phyloP scores from a whole-genome alignment of 176 grass and related monocot genomes.

The Miscanthus lutarioriparius region DNA sequence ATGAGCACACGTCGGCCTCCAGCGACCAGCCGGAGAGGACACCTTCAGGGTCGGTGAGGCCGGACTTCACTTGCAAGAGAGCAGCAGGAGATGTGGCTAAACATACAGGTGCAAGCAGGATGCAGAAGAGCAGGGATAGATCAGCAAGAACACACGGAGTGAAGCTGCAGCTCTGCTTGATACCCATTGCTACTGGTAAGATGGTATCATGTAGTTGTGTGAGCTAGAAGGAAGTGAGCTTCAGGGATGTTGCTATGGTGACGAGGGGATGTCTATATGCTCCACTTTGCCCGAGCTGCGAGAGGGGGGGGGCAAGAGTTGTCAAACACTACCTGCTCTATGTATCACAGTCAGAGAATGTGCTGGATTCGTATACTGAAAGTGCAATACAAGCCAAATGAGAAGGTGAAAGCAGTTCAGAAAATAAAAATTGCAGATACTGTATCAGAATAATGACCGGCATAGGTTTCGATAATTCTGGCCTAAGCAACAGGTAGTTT shows the following conservation, averaged over 20 bases:
- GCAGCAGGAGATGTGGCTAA: conserved; percentile 30
- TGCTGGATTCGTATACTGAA: conserved; percentile 37
- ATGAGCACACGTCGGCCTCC: conserved; percentile 60
- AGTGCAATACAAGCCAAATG: conserved; percentile 49
- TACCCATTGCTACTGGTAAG: conserved; percentile 50
- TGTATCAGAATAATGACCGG: conserved; percentile 22
- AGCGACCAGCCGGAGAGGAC: conserved; percentile 65
- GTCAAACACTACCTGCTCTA: conserved; percentile 50
- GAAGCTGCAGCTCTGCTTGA: conserved; percentile 21
- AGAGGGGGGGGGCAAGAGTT: conserved; percentile 7
- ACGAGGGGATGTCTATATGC: conserved; percentile 36
- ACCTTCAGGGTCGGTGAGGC: conserved; percentile 48
- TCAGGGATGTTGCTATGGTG: conserved; percentile 26
- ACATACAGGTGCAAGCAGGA: conserved; percentile 31
- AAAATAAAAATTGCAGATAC: background rate
- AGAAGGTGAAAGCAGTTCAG: conserved; percentile 44
- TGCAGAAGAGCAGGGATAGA: conserved; percentile 32
- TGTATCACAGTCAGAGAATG: conserved; percentile 33
- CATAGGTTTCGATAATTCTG: conserved; percentile 28
- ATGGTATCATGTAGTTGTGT: conserved; percentile 28
- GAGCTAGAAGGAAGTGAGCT: conserved; percentile 16
- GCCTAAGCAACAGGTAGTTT: conserved; percentile 35
- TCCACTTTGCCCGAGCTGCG: conserved; percentile 24
- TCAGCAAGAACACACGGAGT: conserved; percentile 20
- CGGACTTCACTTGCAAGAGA: conserved; percentile 69